A percentile compares a stretch with the other conserved stretches of the same genome.
Conservation (phyloP, 768 basidiomycete species). For the Suillus alpinus region DNA sequence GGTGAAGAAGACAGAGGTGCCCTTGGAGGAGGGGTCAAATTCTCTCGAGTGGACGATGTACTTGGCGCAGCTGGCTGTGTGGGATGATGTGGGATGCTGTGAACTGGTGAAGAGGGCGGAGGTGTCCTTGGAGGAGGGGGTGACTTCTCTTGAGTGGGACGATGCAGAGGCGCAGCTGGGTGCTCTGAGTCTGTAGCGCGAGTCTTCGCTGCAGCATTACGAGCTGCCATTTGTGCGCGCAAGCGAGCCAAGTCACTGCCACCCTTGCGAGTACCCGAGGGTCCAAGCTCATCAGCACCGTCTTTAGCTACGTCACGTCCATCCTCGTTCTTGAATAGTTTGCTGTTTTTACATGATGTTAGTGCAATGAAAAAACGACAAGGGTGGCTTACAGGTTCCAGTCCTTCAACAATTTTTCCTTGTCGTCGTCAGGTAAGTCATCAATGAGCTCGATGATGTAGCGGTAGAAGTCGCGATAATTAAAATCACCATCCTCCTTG, state of each 20-base stretch:
- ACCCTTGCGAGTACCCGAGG: neutral
- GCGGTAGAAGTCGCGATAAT: constrained; percentile 2
- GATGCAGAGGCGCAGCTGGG: too few species aligned
- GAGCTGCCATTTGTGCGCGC: too few species aligned
- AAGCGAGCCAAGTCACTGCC: neutral
- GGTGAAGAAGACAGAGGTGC: too few species aligned
- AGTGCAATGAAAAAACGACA: neutral
- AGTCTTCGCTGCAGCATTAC: neutral
- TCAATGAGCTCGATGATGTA: neutral
- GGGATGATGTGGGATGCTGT: too few species aligned
- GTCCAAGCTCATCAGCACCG: too few species aligned
- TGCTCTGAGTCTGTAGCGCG: neutral
- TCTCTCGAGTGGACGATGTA: too few species aligned
- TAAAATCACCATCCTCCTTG: constrained; percentile 3
- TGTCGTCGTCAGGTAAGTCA: neutral
- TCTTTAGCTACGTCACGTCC: neutral
- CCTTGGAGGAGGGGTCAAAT: too few species aligned
- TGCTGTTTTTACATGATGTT: neutral
- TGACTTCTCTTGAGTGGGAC: too few species aligned
- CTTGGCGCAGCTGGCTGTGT: too few species aligned
- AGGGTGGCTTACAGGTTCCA: neutral
- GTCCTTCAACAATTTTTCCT: neutral
- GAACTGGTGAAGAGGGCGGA: too few species aligned
- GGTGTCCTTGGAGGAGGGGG: too few species aligned
- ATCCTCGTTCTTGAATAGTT: neutral